Evolutionary conservation across 129 eudicot species (phyloP).

Genomic region (Flaveria sonorensis): DNA sequence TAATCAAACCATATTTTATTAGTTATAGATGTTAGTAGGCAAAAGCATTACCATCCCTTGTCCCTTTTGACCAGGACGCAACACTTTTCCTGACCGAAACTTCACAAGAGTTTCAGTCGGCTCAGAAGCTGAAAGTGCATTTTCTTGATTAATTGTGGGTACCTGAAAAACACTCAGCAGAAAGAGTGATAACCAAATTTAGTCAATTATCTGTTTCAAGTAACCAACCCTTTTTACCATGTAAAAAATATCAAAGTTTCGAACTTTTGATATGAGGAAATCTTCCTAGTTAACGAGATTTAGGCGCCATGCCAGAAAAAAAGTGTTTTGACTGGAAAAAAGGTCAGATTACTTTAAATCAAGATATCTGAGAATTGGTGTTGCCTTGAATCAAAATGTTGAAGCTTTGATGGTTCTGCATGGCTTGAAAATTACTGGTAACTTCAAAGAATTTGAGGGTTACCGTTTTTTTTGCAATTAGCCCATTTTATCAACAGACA

Average conservation of each 20-base stretch:
- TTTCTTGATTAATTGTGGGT: constrained; percentile 79
- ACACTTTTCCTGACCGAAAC: constrained; percentile 66
- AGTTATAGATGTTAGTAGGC: constrained; percentile 1
- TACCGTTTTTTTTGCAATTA: constrained; percentile 4
- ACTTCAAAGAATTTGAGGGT: neutral
- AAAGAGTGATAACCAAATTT: neutral
- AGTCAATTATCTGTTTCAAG: neutral
- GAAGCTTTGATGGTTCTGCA: constrained; percentile 7
- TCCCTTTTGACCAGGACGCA: constrained; percentile 52
- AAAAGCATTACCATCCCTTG: constrained; percentile 53
- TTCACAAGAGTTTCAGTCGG: constrained; percentile 64
- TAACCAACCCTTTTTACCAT: neutral
- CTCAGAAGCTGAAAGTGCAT: constrained; percentile 56
- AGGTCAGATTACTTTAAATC: neutral
- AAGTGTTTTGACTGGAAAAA: neutral
- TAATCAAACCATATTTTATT: neutral
- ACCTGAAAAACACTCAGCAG: constrained; percentile 39
- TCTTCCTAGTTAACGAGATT: neutral
- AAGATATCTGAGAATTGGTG: neutral
- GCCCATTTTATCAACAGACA: neutral
- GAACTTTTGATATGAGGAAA: neutral
- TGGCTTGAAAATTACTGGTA: neutral
- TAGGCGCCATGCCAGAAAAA: constrained; percentile 1
- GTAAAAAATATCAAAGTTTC: neutral
- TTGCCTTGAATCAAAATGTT: neutral